These are phyloP conservation scores for Osmanthus fragrans DNA, from an alignment of 257 asterid species.

Conservation along the genomic window DNA sequence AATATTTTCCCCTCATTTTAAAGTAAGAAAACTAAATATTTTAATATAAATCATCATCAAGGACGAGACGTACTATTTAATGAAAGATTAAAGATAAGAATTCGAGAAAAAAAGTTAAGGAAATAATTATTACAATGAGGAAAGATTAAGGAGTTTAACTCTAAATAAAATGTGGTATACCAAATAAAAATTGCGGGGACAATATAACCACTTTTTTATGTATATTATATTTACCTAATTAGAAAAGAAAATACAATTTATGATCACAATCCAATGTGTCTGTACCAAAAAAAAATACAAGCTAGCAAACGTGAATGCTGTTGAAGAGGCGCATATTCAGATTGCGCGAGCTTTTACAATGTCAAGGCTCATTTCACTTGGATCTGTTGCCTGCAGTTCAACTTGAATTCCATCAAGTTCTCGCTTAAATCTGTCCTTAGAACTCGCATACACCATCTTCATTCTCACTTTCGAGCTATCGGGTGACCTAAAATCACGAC, in stretches of 20 bases:
- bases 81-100: too few species aligned
- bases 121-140: too few species aligned
- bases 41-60: too few species aligned
- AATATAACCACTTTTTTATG: background rate
- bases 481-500: slow-evolving; percentile 25
- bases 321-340: background rate
- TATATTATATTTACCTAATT: background rate
- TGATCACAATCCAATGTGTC: background rate
- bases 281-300: background rate
- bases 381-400: slow-evolving; percentile 33
- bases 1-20: too few species aligned
- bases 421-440: slow-evolving; percentile 34
- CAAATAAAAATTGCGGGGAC: too few species aligned
- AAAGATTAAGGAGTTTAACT: too few species aligned
- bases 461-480: slow-evolving; percentile 31
- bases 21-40: too few species aligned
- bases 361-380: slow-evolving; percentile 37
- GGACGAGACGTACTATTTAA: too few species aligned
- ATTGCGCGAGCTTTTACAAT: slow-evolving; percentile 24
- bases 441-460: slow-evolving; percentile 40
- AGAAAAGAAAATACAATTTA: background rate
- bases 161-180: too few species aligned
- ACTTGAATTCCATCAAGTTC: slow-evolving; percentile 34
- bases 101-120: too few species aligned
- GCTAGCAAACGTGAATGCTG: background rate